Conservation (phyloP, 2,329 filamentous ascomycete species). For the Claviceps maximensis region DNA sequence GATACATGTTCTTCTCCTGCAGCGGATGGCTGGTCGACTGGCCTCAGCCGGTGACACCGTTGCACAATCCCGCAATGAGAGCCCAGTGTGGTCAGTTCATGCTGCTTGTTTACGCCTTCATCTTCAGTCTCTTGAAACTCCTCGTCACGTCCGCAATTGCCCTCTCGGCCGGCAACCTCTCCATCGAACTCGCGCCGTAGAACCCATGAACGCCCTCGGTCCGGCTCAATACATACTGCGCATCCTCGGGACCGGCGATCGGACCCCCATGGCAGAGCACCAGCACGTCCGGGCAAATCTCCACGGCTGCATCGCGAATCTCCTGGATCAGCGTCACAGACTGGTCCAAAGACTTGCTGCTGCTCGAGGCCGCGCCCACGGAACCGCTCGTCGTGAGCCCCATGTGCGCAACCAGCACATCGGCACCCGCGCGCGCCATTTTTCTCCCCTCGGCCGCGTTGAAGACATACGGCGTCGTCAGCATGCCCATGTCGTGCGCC, state of each 20-base stretch:
- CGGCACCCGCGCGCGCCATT: conserved; percentile 53
- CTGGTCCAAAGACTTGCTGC: conserved; percentile 44
- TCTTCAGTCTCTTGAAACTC: conserved; percentile 4
- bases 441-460: conserved; percentile 43
- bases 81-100: background rate
- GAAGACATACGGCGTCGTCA: conserved; percentile 62
- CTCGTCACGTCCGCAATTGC: conserved; percentile 39
- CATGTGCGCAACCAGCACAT: conserved; percentile 56
- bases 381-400: conserved; percentile 51
- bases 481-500: conserved; percentile 45
- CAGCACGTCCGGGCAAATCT: conserved; percentile 39
- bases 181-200: conserved; percentile 58
- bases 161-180: conserved; percentile 52
- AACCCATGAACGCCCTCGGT: conserved; percentile 55
- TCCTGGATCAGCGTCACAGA: conserved; percentile 47
- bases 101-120: background rate
- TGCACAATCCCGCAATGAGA: too few species aligned
- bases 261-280: conserved; percentile 58
- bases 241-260: conserved; percentile 50
- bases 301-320: conserved; percentile 46
- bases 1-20: too few species aligned
- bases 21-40: too few species aligned
- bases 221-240: conserved; percentile 45
- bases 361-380: conserved; percentile 48
- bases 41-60: too few species aligned